These are phyloP conservation scores for Fragosphaeria purpurea DNA, from an alignment of 2,329 filamentous ascomycete genomes.

Conservation along the genomic window DNA sequence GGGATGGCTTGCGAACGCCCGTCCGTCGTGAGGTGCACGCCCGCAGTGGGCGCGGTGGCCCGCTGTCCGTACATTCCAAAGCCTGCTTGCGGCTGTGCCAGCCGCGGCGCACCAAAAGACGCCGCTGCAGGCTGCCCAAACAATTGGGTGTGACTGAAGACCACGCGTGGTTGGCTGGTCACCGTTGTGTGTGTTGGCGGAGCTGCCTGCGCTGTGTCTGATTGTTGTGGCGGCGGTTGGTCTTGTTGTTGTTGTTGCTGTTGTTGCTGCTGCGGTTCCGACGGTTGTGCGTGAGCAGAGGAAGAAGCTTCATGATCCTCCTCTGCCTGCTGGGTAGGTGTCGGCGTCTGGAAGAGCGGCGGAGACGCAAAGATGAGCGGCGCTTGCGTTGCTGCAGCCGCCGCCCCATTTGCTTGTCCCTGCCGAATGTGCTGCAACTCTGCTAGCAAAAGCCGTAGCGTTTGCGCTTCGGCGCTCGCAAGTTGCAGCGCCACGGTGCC, in stretches of 20 bases:
- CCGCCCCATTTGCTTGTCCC: neutral
- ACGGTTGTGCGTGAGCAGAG: too few species aligned
- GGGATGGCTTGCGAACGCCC: constrained; percentile 42
- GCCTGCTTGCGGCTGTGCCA: neutral
- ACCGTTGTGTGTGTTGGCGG: too few species aligned
- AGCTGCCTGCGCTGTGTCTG: neutral
- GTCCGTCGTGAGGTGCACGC: constrained; percentile 38
- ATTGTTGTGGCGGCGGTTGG: neutral
- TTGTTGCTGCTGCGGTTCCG: too few species aligned
- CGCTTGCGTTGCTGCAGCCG: too few species aligned
- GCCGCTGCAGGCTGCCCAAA: neutral
- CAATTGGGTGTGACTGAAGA: neutral
- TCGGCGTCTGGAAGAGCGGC: too few species aligned
- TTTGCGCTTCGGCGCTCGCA: constrained; percentile 56
- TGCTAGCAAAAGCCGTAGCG: constrained; percentile 55
- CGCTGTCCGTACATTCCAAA: constrained; percentile 19
- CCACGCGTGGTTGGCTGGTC: too few species aligned
- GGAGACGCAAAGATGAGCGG: too few species aligned
- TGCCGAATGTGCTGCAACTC: constrained; percentile 59
- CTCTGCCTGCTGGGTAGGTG: too few species aligned
- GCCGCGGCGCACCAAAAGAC: neutral
- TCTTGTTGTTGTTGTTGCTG: neutral
- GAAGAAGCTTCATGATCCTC: too few species aligned
- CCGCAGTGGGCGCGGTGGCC: constrained; percentile 26
- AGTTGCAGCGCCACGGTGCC: constrained; percentile 47